Percentiles rank a stretch among this genome's conserved stretches.
Conservation (phyloP, 2,329 filamentous ascomycete species). For the Chaetomiaceae sp. region DNA sequence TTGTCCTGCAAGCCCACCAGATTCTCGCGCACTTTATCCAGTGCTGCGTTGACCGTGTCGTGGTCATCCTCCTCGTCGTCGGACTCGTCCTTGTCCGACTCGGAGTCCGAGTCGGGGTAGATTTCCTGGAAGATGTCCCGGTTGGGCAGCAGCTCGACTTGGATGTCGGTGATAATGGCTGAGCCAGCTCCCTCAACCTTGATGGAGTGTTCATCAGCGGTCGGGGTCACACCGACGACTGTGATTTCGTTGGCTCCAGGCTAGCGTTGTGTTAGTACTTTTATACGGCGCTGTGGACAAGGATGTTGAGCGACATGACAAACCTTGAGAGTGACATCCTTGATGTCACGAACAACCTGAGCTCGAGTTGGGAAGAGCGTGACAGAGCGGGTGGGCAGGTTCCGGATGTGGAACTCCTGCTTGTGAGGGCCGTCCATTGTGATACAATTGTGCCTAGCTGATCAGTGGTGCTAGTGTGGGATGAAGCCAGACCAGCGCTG, state of each 20-base stretch:
- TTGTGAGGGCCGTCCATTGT: conserved; percentile 39
- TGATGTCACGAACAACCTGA: conserved; percentile 57
- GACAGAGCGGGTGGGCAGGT: conserved; percentile 57
- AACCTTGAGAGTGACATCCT: conserved; percentile 47
- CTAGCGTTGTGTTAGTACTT: conserved; percentile 28
- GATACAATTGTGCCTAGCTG: not conserved
- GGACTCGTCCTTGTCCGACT: conserved; percentile 29
- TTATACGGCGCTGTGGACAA: no score
- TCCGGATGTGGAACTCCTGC: conserved; percentile 51
- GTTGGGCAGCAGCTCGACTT: conserved; percentile 54
- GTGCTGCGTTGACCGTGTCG: conserved; percentile 24
- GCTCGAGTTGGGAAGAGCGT: conserved; percentile 59
- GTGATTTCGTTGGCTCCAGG: conserved; percentile 55
- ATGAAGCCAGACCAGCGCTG: no score
- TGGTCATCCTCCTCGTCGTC: conserved; percentile 29
- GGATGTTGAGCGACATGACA: conserved; percentile 1
- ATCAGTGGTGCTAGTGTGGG: no score
- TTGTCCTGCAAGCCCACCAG: conserved; percentile 33
- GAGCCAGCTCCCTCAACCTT: conserved; percentile 56
- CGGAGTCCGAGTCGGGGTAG: conserved; percentile 45
- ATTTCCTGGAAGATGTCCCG: conserved; percentile 51
- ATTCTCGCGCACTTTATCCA: conserved; percentile 31
- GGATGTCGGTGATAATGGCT: conserved; percentile 59
- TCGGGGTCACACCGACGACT: conserved; percentile 51
- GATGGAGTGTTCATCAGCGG: conserved; percentile 52